Evolutionary conservation across 1,284 basidiomycete genomes (phyloP).

Genomic region (Cutaneotrichosporon mucoides): DNA sequence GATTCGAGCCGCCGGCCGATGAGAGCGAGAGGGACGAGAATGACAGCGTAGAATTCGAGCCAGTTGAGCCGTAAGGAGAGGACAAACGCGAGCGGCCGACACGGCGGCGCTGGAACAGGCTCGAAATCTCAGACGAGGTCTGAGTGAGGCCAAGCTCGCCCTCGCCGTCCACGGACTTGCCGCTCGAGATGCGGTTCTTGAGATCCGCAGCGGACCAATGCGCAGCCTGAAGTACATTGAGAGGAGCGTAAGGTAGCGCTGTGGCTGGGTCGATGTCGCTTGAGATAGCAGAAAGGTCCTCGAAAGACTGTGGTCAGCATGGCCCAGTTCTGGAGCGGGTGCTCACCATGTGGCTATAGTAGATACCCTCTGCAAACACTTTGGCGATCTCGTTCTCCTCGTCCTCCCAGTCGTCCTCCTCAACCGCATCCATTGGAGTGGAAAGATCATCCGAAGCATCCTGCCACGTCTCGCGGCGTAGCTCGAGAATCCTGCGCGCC

Average conservation of each 20-base stretch:
- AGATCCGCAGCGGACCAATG: conserved; percentile 59
- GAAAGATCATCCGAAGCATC: conserved; percentile 9
- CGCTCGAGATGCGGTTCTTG: conserved; percentile 30
- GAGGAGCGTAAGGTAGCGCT: conserved; percentile 63
- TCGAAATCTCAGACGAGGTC: conserved; percentile 30
- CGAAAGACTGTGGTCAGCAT: conserved; percentile 57
- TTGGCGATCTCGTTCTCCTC: conserved; percentile 53
- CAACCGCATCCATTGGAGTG: conserved; percentile 7
- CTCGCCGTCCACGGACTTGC: conserved; percentile 13
- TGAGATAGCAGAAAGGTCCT: conserved; percentile 69
- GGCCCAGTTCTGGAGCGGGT: neutral
- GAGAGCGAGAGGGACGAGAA: conserved; percentile 19
- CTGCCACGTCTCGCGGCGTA: conserved; percentile 56
- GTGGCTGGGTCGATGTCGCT: conserved; percentile 68
- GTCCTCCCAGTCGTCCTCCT: conserved; percentile 41
- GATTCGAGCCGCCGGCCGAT: conserved; percentile 2
- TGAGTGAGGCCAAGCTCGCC: conserved; percentile 41
- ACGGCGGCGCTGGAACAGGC: conserved; percentile 19
- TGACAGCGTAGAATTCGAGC: conserved; percentile 9
- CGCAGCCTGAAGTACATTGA: conserved; percentile 65
- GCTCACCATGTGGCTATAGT: conserved; percentile 82
- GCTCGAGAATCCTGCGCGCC: conserved; percentile 69
- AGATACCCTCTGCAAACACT: conserved; percentile 74
- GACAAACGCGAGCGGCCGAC: conserved; percentile 6
- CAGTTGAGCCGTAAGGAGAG: conserved; percentile 1